Percentiles rank a stretch among this genome's conserved stretches.
These are phyloP conservation scores for Sporothrix globosa DNA, from an alignment of 2,329 filamentous ascomycete genomes.

Conservation along the genomic window DNA sequence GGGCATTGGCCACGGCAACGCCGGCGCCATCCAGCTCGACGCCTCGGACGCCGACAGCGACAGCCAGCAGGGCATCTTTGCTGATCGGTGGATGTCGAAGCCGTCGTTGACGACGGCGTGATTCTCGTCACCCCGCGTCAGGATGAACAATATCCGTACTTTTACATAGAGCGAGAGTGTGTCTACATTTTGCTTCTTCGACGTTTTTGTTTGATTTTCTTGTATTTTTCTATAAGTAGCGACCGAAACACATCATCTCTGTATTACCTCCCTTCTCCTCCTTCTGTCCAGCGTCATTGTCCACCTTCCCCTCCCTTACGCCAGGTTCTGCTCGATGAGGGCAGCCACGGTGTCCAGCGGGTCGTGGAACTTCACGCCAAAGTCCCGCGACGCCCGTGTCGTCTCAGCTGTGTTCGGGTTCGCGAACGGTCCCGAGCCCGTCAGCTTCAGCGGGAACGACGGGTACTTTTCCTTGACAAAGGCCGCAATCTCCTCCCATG, in stretches of 20 bases:
- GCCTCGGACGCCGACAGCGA: conserved; percentile 15
- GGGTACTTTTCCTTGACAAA: conserved; percentile 7
- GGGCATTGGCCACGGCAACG: conserved; percentile 5
- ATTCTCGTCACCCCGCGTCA: too few species aligned
- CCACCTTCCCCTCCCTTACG: neutral
- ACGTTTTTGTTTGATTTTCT: neutral
- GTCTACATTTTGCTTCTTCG: neutral
- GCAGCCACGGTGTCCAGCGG: neutral
- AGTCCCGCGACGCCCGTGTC: neutral
- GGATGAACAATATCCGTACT: neutral
- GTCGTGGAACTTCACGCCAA: conserved; percentile 7
- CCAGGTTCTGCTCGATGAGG: conserved; percentile 10
- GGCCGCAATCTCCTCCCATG: conserved; percentile 4
- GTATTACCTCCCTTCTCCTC: neutral
- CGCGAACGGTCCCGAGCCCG: neutral
- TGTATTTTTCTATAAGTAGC: neutral
- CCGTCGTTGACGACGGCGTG: conserved; percentile 11
- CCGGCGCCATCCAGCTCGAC: conserved; percentile 22
- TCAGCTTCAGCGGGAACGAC: neutral
- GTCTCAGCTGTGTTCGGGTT: neutral
- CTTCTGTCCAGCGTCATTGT: neutral
- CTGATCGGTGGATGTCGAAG: neutral
- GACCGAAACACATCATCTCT: neutral
- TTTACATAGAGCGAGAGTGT: conserved; percentile 16
- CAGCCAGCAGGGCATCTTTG: conserved; percentile 23